These are phyloP conservation scores for Chimonanthus salicifolius DNA, from an alignment of 164 flowering plant species.

Conservation along the genomic window DNA sequence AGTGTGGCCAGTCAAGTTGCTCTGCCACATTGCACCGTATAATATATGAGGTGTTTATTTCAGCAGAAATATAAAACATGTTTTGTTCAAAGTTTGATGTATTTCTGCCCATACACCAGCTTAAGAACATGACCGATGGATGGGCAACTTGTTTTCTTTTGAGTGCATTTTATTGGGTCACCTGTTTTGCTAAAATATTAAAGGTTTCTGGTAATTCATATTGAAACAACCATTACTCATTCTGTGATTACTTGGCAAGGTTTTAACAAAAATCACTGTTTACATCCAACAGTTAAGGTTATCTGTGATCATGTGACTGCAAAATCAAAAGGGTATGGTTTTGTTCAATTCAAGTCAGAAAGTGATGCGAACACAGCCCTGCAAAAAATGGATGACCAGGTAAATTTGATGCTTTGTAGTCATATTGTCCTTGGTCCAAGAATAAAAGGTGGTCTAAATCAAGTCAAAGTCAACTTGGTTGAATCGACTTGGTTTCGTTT, in stretches of 20 bases:
- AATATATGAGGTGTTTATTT: not conserved
- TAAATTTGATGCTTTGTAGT: not conserved
- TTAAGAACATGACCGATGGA: not conserved
- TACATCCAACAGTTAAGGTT: slow-evolving; percentile 40
- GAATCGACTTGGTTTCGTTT: not conserved
- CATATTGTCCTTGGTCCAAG: not conserved
- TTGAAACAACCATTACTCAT: too few species aligned
- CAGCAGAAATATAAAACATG: not conserved
- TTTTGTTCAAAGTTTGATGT: not conserved
- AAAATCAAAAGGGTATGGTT: slow-evolving; percentile 66
- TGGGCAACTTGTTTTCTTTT: not conserved
- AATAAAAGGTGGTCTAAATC: not conserved
- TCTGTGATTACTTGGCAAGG: too few species aligned
- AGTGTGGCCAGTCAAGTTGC: not conserved
- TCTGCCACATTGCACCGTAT: not conserved
- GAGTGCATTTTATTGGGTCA: too few species aligned
- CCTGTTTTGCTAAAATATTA: too few species aligned
- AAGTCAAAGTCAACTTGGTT: not conserved
- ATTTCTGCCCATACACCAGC: not conserved
- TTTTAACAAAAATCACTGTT: too few species aligned
- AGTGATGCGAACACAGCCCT: slow-evolving; percentile 40
- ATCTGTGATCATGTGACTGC: slow-evolving; percentile 53
- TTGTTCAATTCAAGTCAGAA: slow-evolving; percentile 48
- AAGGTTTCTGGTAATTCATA: too few species aligned
- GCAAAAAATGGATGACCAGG: slow-evolving; percentile 60